phyloP scores from a whole-genome alignment of 2,329 filamentous ascomycete species.

The Penicillium olsonii region DNA sequence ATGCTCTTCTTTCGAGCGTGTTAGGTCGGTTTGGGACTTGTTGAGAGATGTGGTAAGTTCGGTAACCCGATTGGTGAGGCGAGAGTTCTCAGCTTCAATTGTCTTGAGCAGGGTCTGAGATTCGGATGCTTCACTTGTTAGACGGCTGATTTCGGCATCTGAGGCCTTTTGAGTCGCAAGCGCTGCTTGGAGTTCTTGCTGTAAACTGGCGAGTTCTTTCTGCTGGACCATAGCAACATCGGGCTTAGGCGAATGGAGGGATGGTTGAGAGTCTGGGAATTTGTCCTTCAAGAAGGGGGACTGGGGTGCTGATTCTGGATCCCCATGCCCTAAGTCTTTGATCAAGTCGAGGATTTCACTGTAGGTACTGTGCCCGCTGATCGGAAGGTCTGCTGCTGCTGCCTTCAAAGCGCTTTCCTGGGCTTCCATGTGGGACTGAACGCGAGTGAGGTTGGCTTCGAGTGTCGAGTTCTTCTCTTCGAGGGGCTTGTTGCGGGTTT shows the following conservation, averaged over 20 bases:
- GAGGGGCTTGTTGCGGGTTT: conserved; percentile 37
- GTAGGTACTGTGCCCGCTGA: conserved; percentile 37
- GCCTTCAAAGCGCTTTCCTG: conserved; percentile 41
- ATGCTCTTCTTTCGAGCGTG: conserved; percentile 33
- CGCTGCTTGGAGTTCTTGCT: conserved; percentile 33
- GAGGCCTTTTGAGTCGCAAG: conserved; percentile 30
- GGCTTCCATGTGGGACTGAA: conserved; percentile 38
- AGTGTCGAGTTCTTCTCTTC: conserved; percentile 41
- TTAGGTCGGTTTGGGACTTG: conserved; percentile 34
- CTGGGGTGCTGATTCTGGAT: conserved; percentile 13
- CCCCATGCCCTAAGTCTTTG: conserved; percentile 33
- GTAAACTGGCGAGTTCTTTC: conserved; percentile 30
- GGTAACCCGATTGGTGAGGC: conserved; percentile 36
- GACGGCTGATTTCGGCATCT: conserved; percentile 38
- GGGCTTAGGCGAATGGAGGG: conserved; percentile 25
- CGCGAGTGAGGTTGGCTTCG: conserved; percentile 37
- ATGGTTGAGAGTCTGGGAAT: conserved; percentile 20
- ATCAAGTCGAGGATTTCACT: conserved; percentile 43
- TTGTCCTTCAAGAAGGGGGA: conserved; percentile 19
- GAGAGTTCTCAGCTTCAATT: conserved; percentile 42
- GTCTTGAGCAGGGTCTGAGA: conserved; percentile 38
- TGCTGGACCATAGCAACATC: neutral
- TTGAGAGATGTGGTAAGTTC: conserved; percentile 36
- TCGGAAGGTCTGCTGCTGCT: conserved; percentile 38
- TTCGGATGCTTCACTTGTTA: conserved; percentile 40